Conservation (phyloP, 1,284 basidiomycete genomes). For the Volvariella surrecta region DNA sequence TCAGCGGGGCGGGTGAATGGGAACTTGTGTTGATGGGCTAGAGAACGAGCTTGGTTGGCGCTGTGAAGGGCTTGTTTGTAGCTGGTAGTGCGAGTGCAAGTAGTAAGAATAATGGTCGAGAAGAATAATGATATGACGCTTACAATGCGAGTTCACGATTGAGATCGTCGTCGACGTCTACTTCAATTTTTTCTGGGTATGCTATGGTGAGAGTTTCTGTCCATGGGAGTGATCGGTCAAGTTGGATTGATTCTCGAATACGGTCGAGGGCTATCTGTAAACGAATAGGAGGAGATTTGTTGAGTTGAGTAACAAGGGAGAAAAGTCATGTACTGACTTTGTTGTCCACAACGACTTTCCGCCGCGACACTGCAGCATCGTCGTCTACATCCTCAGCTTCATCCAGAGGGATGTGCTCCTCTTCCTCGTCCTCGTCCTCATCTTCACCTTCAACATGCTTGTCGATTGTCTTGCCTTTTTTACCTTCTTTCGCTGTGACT, state of each 20-base stretch:
- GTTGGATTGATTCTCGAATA: conserved; percentile 71
- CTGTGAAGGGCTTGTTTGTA: conserved; percentile 93
- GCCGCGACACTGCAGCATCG: conserved; percentile 68
- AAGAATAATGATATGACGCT: conserved; percentile 18
- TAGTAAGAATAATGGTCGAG: neutral
- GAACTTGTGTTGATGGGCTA: conserved; percentile 69
- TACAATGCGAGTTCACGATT: conserved; percentile 93
- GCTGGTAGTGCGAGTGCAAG: conserved; percentile 30
- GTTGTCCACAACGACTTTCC: conserved; percentile 81
- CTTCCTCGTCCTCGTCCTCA: conserved; percentile 16
- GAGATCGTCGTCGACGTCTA: conserved; percentile 83
- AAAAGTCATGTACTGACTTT: conserved; percentile 37
- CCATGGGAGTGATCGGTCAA: conserved; percentile 75
- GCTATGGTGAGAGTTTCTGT: conserved; percentile 77
- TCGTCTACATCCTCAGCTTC: conserved; percentile 61
- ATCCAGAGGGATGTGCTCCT: conserved; percentile 53
- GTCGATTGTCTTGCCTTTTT: too few relatives aligned
- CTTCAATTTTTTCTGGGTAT: conserved; percentile 68
- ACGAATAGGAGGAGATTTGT: conserved; percentile 4
- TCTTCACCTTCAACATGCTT: conserved; percentile 13
- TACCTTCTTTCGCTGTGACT: too few relatives aligned
- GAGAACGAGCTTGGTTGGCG: conserved; percentile 66
- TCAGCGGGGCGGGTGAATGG: conserved; percentile 91
- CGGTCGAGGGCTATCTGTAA: conserved; percentile 70
- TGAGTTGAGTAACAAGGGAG: neutral